Base-by-base conservation (phyloP, 108 stramenopile genomes). In the Epithemia pelagica region DNA sequence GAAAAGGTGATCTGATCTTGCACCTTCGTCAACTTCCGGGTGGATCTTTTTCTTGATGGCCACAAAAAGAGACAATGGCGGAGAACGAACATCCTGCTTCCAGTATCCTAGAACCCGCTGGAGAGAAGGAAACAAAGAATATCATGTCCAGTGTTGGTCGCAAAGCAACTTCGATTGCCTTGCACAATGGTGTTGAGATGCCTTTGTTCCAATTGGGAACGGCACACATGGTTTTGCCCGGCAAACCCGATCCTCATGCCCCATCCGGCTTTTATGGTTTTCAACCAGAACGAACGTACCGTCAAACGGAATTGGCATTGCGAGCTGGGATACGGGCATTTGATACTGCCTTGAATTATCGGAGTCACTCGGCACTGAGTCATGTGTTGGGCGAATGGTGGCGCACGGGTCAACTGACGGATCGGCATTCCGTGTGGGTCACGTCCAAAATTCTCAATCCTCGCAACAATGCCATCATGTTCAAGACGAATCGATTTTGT, bases 291-390 rank as follows among this genome's bases (percentile, higher is more conserved):
- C 62, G 33, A 54, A 26, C 32, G 5, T 73, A 28, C 24, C 76
- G 72, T 29, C 61, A 65, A 28, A 29, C 72, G 23, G 54, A 72
- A 32, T 8, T 72, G 20, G 71, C 67, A 8, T 33, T 77, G 54
- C 22, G 65, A 30, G 30, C 27, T 18, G 72, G 72, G 18, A 37
- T 69, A 18, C 66, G 72, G 3, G n/a, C 65, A 22, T 59, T 59
- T 1, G 76, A 77, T 60, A 77, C 76, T 19, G 76, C 76, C 31
- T 61, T 73, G 22, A 33, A 62, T 24, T 77, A 77, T 59, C 67
- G 72, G 15, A 58, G 62, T 0, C 76, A 72, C 3, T 52, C 31
- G 8, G 32, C 66, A 29, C 46, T 77, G 7, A 65, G 69, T 15
- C 65, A 58, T 1, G 70, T 76, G 0, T 7, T 76, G 65, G 56